phyloP scores from a whole-genome alignment of 1,139 yeast genomes.

The Zygoascus sp. region DNA sequence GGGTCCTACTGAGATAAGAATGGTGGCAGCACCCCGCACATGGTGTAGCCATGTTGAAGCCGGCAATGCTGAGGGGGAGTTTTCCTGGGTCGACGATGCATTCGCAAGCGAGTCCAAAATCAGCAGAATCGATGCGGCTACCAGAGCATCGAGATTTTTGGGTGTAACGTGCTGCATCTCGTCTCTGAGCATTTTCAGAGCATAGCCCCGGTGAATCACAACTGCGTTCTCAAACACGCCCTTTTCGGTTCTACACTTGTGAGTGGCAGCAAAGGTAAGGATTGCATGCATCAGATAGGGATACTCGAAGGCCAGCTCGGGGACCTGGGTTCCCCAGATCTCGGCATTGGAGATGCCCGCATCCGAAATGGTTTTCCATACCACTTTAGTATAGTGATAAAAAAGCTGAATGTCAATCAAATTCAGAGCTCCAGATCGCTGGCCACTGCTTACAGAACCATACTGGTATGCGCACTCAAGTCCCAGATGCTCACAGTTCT shows the following conservation, averaged over 20 bases:
- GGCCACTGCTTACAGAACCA: constrained; percentile 6
- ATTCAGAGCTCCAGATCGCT: constrained; percentile 44
- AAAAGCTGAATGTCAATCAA: constrained; percentile 74
- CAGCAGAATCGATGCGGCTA: constrained; percentile 81
- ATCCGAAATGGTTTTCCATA: constrained; percentile 80
- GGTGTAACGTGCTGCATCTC: constrained; percentile 80
- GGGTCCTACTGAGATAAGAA: constrained; percentile 92
- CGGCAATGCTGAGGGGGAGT: constrained; percentile 51
- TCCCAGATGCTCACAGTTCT: constrained; percentile 72
- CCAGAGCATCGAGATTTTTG: constrained; percentile 86
- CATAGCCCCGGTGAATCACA: constrained; percentile 83
- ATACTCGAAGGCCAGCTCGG: constrained; percentile 78
- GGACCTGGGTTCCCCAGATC: constrained; percentile 85
- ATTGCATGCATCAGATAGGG: constrained; percentile 91
- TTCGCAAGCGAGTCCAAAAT: constrained; percentile 93
- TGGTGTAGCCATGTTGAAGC: constrained; percentile 97
- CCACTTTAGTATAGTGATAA: constrained; percentile 82
- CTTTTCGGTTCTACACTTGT: constrained; percentile 56
- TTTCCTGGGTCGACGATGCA: constrained; percentile 55
- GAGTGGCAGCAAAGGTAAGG: constrained; percentile 88
- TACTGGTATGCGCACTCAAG: constrained; percentile 52
- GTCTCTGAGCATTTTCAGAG: constrained; percentile 70
- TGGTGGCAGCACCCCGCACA: constrained; percentile 95
- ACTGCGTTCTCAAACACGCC: constrained; percentile 74
- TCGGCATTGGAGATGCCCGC: constrained; percentile 86